phyloP scores from a whole-genome alignment of 768 basidiomycete species.

The Inosperma sp. region DNA sequence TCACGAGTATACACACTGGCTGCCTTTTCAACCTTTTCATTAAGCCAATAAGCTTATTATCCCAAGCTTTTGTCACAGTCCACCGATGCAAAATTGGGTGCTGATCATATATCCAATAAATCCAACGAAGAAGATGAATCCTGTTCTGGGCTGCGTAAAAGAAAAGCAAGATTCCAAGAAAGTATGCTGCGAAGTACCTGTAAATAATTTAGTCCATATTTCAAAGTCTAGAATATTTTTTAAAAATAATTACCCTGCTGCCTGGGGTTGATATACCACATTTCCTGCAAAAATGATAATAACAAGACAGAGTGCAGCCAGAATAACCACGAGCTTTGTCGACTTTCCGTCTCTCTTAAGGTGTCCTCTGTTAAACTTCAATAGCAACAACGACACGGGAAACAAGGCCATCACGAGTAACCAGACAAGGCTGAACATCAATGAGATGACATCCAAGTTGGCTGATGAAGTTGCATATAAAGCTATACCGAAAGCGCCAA shows the following conservation, averaged over 20 bases:
- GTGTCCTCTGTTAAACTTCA: slow-evolving; percentile 63
- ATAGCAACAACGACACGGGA: slow-evolving; percentile 52
- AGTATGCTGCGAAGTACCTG: slow-evolving; percentile 63
- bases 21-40: slow-evolving; percentile 48
- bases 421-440: slow-evolving; percentile 71
- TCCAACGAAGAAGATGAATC: slow-evolving; percentile 45
- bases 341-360: slow-evolving; percentile 37
- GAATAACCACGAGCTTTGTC: slow-evolving; percentile 39
- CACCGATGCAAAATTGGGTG: slow-evolving; percentile 43
- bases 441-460: slow-evolving; percentile 48
- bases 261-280: slow-evolving; percentile 51
- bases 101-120: slow-evolving; percentile 65
- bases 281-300: slow-evolving; percentile 53
- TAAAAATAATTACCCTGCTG: slow-evolving; percentile 42
- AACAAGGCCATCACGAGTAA: slow-evolving; percentile 61
- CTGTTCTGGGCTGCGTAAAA: slow-evolving; percentile 53
- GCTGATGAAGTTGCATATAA: slow-evolving; percentile 59
- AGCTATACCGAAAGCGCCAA: slow-evolving; percentile 43
- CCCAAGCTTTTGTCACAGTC: slow-evolving; percentile 38
- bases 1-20: slow-evolving; percentile 57
- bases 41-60: slow-evolving; percentile 35
- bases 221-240: neutral
- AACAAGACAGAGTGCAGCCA: slow-evolving; percentile 40
- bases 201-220: slow-evolving; percentile 4
- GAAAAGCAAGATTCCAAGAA: slow-evolving; percentile 42